phyloP scores from a whole-genome alignment of 805 yeast species.

The Yamadazyma phyllophila region DNA sequence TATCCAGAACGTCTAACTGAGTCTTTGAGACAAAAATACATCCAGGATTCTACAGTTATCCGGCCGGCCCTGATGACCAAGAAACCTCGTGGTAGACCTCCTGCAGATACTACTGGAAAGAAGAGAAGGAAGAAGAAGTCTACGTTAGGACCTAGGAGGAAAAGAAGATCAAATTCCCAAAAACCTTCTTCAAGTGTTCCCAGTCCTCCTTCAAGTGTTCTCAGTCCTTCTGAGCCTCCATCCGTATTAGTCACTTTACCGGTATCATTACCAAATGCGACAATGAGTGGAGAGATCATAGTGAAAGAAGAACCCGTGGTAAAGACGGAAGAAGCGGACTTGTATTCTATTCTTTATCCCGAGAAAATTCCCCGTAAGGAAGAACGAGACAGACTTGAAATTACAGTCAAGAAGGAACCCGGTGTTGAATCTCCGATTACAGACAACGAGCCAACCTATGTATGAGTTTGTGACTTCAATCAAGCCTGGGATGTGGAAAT shows the following conservation, averaged over 20 bases:
- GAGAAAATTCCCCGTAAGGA: not conserved
- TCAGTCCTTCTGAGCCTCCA: not conserved
- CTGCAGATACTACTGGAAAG: not conserved
- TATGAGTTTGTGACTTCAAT: not conserved
- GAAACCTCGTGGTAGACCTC: not conserved
- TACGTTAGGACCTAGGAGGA: not conserved
- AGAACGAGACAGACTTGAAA: not conserved
- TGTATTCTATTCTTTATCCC: not conserved
- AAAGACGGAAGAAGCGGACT: not conserved
- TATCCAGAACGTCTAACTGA: not conserved
- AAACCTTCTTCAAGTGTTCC: not conserved
- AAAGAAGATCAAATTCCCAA: not conserved
- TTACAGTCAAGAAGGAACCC: not conserved
- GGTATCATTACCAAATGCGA: not conserved
- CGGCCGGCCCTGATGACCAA: not conserved
- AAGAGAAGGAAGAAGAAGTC: not conserved
- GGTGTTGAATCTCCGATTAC: no score
- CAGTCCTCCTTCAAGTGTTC: not conserved
- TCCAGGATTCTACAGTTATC: not conserved
- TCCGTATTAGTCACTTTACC: not conserved
- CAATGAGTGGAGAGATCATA: not conserved
- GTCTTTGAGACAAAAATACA: not conserved
- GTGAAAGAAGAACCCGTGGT: not conserved
- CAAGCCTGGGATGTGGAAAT: not conserved
- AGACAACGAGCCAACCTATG: no score